Evolutionary conservation across 805 yeast genomes (phyloP), one percentile per base, ranked within the genome.

Genomic region (Teunomyces stri): DNA sequence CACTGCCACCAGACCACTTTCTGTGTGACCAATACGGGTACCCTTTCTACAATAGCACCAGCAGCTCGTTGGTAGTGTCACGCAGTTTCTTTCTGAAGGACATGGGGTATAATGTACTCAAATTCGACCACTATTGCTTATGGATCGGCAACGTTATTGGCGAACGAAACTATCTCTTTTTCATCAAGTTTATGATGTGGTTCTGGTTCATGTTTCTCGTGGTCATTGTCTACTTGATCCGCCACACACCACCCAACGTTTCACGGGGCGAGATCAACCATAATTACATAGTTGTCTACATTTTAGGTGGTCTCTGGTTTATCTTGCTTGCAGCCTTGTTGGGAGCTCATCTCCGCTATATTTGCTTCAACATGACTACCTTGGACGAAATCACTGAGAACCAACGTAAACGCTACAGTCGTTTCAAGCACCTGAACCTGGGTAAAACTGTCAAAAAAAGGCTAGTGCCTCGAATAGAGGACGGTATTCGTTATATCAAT

Each of bases 111-210:
- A 89, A 96, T 59, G 81, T 90, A 0, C 81, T 87, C 0, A 73
- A 77, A 48, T 85, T 87, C 72, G 98, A 91, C 64, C 98, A 91
- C 62, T 85, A 75, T 57, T 91, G 98, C 61, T 59, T 81, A 0
- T 89, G 89, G 85, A 64, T 92, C 0, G 95, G 96, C 1, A 61
- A 75, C 0, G 79, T 81, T 4, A 79, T 91, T 38, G 97, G 96
- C 0, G 76, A 78, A 49, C 62, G 68, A 33, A 91, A 92, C 64
- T 81, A 81, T 60, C 60, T 76, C 43, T 65, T 72, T 25, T 90
- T 90, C 56, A 44, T 83, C 3, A 81, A 79, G 51, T 84, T 76
- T 55, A 57, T 76, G 28, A 36, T 71, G 4, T 68, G 70, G 55
- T 63, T 73, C 27, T 61, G 66, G 22, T 18, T 61, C 2, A 60